Conservation (phyloP, 345 rosid species). For the Eucalyptus lansdowneana region DNA sequence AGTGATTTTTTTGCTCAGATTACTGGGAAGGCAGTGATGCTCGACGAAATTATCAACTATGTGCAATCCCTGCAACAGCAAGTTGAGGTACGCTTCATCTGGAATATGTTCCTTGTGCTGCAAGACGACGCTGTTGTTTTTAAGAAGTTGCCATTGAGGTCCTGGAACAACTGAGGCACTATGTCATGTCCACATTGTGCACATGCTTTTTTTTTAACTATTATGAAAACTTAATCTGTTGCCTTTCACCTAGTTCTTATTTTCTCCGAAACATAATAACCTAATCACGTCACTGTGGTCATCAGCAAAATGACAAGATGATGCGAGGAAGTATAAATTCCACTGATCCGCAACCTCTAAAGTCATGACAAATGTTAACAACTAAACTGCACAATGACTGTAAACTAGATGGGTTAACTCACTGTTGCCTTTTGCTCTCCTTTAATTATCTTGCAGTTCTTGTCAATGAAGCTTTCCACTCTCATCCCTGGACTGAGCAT, state of each 20-base stretch:
- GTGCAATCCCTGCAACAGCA: constrained; percentile 95
- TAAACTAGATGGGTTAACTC: background rate
- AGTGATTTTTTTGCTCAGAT: constrained; percentile 32
- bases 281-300: background rate
- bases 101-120: background rate
- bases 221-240: background rate
- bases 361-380: background rate
- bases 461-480: constrained; percentile 97
- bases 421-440: background rate
- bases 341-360: background rate
- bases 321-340: background rate
- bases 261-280: background rate
- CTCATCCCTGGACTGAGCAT: constrained; percentile 71
- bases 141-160: background rate
- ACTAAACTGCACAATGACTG: background rate
- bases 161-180: background rate
- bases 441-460: constrained; percentile 36
- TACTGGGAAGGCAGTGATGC: constrained; percentile 98
- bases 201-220: background rate
- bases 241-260: background rate
- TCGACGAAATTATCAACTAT: constrained; percentile 94
- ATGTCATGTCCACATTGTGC: background rate
- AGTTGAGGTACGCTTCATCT: constrained; percentile 70
- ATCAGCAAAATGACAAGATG: background rate
- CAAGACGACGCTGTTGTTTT: background rate